These are phyloP conservation scores for Aphanomyces astaci DNA, from an alignment of 352 stramenopile genomes.

Conservation along the genomic window DNA sequence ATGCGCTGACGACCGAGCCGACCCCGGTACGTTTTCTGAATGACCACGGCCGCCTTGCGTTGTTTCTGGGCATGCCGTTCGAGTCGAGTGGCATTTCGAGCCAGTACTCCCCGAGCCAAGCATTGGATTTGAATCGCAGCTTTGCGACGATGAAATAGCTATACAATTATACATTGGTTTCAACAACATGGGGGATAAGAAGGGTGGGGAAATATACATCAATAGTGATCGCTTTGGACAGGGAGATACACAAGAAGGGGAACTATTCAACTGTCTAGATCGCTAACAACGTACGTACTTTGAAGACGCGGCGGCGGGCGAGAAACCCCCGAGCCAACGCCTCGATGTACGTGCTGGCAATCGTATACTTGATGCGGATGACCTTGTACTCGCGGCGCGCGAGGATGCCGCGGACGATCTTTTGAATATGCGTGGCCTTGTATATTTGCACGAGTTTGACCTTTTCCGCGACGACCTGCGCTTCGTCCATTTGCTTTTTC, in stretches of 20 bases:
- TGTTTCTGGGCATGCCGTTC: conserved; percentile 24
- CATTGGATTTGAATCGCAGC: conserved; percentile 56
- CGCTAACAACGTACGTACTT: not conserved
- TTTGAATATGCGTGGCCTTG: conserved; percentile 66
- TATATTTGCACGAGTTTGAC: conserved; percentile 15
- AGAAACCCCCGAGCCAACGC: conserved; percentile 58
- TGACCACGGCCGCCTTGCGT: conserved; percentile 26
- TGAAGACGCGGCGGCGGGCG: conserved; percentile 40
- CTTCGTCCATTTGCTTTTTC: conserved; percentile 14
- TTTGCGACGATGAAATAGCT: conserved; percentile 56
- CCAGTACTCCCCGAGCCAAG: conserved; percentile 42
- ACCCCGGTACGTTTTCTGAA: conserved; percentile 56
- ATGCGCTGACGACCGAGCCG: conserved; percentile 53
- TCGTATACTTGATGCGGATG: conserved; percentile 58
- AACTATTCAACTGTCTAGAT: no score
- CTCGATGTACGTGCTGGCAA: conserved; percentile 74
- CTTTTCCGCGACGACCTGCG: not conserved
- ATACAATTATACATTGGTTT: no score
- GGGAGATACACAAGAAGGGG: no score
- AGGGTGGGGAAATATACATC: no score
- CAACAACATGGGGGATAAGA: no score
- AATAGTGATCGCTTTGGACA: no score
- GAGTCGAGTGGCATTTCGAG: conserved; percentile 30
- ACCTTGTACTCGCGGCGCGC: conserved; percentile 43
- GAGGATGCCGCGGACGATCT: conserved; percentile 56